phyloP scores from a whole-genome alignment of 164 flowering plant genomes.

The Vitis cinerea region DNA sequence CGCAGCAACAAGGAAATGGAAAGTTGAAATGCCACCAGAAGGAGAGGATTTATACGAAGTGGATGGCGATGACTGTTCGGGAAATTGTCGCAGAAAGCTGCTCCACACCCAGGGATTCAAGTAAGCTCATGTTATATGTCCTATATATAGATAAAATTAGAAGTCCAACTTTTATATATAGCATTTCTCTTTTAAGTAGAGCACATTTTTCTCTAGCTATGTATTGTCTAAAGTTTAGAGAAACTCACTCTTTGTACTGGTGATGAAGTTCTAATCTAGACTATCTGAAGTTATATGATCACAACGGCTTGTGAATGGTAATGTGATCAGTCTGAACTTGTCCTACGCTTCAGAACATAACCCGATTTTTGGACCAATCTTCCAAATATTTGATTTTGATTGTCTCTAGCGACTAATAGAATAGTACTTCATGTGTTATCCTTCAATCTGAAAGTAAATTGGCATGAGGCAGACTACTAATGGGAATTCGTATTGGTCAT shows the following conservation, averaged over 20 bases:
- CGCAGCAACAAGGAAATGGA: slow-evolving; percentile 57
- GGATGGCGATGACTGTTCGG: slow-evolving; percentile 12
- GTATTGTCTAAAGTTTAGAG: neutral
- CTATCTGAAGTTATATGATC: no score
- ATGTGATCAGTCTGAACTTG: no score
- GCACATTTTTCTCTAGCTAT: no score
- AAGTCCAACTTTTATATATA: no score
- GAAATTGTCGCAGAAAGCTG: slow-evolving; percentile 33
- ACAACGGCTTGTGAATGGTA: no score
- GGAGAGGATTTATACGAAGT: slow-evolving; percentile 37
- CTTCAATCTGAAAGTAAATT: no score
- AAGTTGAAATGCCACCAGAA: slow-evolving; percentile 12
- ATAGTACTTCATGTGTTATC: no score
- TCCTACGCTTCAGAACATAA: no score
- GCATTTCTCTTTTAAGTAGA: no score
- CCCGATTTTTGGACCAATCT: neutral
- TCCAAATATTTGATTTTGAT: neutral
- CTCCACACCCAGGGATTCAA: slow-evolving; percentile 58
- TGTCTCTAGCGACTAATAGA: neutral
- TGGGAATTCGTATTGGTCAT: neutral
- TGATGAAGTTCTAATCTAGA: no score
- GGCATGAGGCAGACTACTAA: neutral
- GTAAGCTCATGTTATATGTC: slow-evolving; percentile 27
- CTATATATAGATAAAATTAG: no score
- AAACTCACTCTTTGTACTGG: no score